These are phyloP conservation scores for Prunus persica DNA, from an alignment of 306 rosid species.

Conservation along the genomic window Prunus_persica_NCBIv2 NC_034013.1:16622001-16622500, in stretches of 20 bases:
- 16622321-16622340: too few species aligned
- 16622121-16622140: conserved; percentile 67
- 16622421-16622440: background rate
- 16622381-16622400: too few species aligned
- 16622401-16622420: too few species aligned
- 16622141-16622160: conserved; percentile 61
- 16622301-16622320: too few species aligned
- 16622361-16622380: too few species aligned
- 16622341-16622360: too few species aligned
- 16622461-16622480: background rate
- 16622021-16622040: background rate
- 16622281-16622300: background rate
- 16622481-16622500: background rate
- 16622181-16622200: conserved; percentile 20
- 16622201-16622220: conserved; percentile 8
- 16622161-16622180: conserved; percentile 29
- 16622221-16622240: conserved; percentile 12
- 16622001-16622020: background rate
- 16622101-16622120: background rate
- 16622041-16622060: background rate
- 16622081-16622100: background rate
- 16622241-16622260: too few species aligned
- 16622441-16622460: background rate
- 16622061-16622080: background rate
- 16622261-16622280: background rate